A percentile compares a stretch with the other conserved stretches of the same genome.
phyloP scores from a whole-genome alignment of 1,284 basidiomycete species.

The Laetiporus sulphureus region DNA sequence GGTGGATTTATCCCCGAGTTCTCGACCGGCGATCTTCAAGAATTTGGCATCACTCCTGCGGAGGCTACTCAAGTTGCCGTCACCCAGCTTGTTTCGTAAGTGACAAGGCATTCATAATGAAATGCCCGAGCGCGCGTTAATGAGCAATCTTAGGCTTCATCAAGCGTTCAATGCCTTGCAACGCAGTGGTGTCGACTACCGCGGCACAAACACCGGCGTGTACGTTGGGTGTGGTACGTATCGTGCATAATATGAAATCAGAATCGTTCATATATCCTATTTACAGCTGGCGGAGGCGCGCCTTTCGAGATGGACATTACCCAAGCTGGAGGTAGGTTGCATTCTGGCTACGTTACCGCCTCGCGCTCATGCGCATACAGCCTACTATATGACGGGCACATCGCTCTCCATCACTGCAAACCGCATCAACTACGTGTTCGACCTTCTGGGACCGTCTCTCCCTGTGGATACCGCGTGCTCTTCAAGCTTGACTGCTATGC shows the following conservation, averaged over 20 bases:
- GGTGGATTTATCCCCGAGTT: conserved; percentile 26
- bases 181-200: conserved; percentile 27
- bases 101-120: neutral
- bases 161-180: conserved; percentile 17
- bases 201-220: conserved; percentile 27
- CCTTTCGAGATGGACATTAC: conserved; percentile 8
- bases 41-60: conserved; percentile 26
- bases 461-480: conserved; percentile 21
- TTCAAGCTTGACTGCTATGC: conserved; percentile 12
- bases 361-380: neutral
- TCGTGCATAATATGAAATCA: neutral
- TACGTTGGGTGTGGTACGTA: conserved; percentile 17
- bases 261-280: too few species aligned
- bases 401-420: conserved; percentile 22
- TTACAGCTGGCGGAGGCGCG: conserved; percentile 1
- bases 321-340: conserved; percentile 7
- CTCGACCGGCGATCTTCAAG: conserved; percentile 23
- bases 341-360: neutral
- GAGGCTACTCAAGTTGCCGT: conserved; percentile 22
- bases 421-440: conserved; percentile 4
- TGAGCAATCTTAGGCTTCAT: too few species aligned
- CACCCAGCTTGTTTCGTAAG: conserved; percentile 17
- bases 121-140: too few species aligned
- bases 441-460: conserved; percentile 10
- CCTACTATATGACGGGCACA: conserved; percentile 6